Evolutionary conservation across 176 grass and related monocot species (phyloP).

Genomic region (Aegilops tauschii): DNA sequence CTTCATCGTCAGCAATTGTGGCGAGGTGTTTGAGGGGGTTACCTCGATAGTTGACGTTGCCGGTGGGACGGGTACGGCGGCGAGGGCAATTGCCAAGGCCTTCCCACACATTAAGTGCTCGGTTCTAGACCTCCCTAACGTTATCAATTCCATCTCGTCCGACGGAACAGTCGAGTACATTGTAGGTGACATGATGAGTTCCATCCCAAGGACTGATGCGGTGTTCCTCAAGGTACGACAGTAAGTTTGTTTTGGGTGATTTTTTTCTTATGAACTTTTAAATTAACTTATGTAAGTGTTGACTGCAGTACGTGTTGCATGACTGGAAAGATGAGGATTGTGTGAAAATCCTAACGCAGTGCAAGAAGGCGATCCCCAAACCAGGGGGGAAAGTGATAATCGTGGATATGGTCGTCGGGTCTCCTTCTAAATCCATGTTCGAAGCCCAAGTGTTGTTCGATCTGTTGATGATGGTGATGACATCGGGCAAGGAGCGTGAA

Average conservation of each 20-base stretch:
- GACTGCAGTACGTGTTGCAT: slow-evolving; percentile 23
- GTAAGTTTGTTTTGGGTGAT: no score
- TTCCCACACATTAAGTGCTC: neutral
- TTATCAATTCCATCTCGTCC: neutral
- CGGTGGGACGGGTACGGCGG: neutral
- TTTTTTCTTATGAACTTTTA: no score
- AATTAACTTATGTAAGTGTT: neutral
- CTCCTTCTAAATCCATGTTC: neutral
- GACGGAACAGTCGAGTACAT: slow-evolving; percentile 11
- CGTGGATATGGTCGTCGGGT: neutral
- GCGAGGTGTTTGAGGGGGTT: neutral
- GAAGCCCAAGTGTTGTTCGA: slow-evolving; percentile 23
- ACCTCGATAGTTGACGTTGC: neutral
- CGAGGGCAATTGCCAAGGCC: neutral
- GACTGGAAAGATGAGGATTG: slow-evolving; percentile 44
- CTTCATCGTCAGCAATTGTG: neutral
- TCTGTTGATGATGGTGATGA: slow-evolving; percentile 33
- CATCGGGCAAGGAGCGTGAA: slow-evolving; percentile 43
- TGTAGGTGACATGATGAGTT: slow-evolving; percentile 43
- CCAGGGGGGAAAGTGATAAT: slow-evolving; percentile 43
- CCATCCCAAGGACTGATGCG: slow-evolving; percentile 21
- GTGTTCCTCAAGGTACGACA: slow-evolving; percentile 27
- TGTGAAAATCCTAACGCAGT: neutral
- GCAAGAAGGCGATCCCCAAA: slow-evolving; percentile 31
- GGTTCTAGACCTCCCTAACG: neutral